A percentile compares a stretch with the other conserved stretches of the same genome.
Conservation (phyloP, 208 protist genomes). For the Giardia duodenalis region DNA sequence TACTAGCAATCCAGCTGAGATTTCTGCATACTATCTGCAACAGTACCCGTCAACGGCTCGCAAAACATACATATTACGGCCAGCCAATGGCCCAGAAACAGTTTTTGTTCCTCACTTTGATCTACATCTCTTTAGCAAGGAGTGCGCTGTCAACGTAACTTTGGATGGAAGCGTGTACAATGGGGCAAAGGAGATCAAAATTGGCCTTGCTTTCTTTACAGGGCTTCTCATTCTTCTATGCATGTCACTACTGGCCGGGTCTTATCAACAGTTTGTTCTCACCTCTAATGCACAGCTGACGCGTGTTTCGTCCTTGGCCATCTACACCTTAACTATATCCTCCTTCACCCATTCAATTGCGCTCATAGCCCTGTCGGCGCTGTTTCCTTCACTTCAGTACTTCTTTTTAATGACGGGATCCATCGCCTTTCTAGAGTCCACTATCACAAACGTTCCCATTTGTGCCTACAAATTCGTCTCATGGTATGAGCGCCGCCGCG, state of each 20-base stretch:
- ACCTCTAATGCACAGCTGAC: not conserved
- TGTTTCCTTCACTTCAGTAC: not conserved
- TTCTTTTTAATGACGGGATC: not conserved
- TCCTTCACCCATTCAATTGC: not conserved
- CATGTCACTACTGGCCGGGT: not conserved
- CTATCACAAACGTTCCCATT: not conserved
- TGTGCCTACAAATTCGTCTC: not conserved
- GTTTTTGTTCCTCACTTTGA: not conserved
- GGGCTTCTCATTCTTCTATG: not conserved
- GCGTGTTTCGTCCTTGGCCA: not conserved
- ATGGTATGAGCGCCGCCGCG: not conserved
- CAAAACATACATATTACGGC: not conserved
- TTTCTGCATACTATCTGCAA: too few species aligned
- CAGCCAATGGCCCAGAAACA: not conserved
- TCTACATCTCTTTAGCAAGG: not conserved
- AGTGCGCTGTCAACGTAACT: not conserved
- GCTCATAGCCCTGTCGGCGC: not conserved
- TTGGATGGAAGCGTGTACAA: not conserved
- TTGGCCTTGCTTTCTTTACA: not conserved
- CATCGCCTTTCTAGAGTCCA: not conserved
- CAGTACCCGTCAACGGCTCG: too few species aligned
- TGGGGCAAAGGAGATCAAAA: not conserved
- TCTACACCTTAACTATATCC: not conserved
- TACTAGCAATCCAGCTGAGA: not conserved
- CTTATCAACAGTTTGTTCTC: not conserved